Percentiles rank a stretch among this genome's conserved stretches.
These are phyloP conservation scores for Phytophthora uliginosa DNA, from an alignment of 352 stramenopile genomes.

Conservation along the genomic window DNA sequence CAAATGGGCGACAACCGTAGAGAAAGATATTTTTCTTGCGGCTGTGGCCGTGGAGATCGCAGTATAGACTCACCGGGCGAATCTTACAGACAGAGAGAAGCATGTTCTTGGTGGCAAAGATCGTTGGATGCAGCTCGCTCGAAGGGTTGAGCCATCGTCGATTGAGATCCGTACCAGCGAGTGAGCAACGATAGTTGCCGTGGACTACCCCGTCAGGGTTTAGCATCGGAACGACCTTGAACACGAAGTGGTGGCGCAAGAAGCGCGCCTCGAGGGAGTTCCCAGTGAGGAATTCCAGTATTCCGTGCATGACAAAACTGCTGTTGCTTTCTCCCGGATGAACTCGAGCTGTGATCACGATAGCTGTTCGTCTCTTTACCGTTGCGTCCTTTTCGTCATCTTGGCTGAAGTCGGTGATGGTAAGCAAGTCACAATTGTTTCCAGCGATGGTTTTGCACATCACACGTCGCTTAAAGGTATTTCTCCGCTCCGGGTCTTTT, in stretches of 20 bases:
- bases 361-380: slow-evolving; percentile 47
- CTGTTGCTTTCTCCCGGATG: slow-evolving; percentile 93
- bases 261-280: slow-evolving; percentile 70
- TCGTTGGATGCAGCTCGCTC: slow-evolving; percentile 74
- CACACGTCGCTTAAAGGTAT: slow-evolving; percentile 63
- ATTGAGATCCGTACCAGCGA: slow-evolving; percentile 92
- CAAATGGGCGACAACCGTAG: slow-evolving; percentile 78
- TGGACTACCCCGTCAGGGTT: slow-evolving; percentile 95
- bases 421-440: slow-evolving; percentile 91
- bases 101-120: slow-evolving; percentile 82
- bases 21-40: slow-evolving; percentile 92
- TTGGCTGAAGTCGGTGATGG: slow-evolving; percentile 85
- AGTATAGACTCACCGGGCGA: slow-evolving; percentile 77
- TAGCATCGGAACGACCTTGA: slow-evolving; percentile 95
- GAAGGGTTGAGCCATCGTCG: slow-evolving; percentile 73
- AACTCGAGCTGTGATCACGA: slow-evolving; percentile 88
- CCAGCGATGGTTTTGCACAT: slow-evolving; percentile 88
- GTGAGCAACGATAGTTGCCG: slow-evolving; percentile 91
- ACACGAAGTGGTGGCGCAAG: slow-evolving; percentile 88
- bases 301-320: slow-evolving; percentile 92
- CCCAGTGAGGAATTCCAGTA: slow-evolving; percentile 90
- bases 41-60: slow-evolving; percentile 92
- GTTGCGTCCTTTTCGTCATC: slow-evolving; percentile 50
- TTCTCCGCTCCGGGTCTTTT: slow-evolving; percentile 56
- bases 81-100: slow-evolving; percentile 59